phyloP scores from a whole-genome alignment of 148 eudicot genomes.

The Persicaria tinctoria region DNA sequence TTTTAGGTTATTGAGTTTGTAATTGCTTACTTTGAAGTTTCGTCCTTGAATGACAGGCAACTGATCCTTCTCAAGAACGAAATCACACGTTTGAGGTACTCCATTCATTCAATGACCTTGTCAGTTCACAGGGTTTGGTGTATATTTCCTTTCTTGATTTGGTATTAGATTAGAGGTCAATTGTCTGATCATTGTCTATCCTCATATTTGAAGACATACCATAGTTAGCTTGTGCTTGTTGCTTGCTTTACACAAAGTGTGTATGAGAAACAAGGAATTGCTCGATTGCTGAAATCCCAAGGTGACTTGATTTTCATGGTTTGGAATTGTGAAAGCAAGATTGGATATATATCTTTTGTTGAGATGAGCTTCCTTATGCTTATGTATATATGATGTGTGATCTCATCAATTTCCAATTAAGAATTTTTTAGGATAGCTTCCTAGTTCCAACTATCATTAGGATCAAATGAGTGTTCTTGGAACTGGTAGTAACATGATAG shows the following conservation, averaged over 20 bases:
- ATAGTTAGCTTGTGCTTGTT: no score
- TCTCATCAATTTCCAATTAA: not conserved
- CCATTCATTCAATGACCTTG: not conserved
- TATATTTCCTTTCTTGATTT: not conserved
- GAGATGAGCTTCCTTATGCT: no score
- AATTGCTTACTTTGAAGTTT: not conserved
- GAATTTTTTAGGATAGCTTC: not conserved
- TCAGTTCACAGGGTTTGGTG: not conserved
- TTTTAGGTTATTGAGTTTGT: not conserved
- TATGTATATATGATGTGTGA: no score
- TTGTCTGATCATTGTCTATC: not conserved
- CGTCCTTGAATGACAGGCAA: constrained; percentile 22
- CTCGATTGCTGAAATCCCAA: no score
- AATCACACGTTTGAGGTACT: constrained; percentile 37
- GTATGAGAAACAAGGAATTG: no score
- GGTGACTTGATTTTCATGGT: not conserved
- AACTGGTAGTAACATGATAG: not conserved
- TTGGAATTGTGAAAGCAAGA: not conserved
- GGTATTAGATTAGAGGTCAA: not conserved
- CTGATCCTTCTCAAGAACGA: constrained; percentile 46
- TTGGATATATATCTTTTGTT: no score
- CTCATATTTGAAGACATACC: not conserved
- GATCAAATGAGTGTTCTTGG: not conserved
- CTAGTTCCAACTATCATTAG: not conserved
- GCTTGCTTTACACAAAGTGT: no score